Evolutionary conservation across 1,284 basidiomycete species (phyloP).

Genomic region (Xerocomus tenax): DNA sequence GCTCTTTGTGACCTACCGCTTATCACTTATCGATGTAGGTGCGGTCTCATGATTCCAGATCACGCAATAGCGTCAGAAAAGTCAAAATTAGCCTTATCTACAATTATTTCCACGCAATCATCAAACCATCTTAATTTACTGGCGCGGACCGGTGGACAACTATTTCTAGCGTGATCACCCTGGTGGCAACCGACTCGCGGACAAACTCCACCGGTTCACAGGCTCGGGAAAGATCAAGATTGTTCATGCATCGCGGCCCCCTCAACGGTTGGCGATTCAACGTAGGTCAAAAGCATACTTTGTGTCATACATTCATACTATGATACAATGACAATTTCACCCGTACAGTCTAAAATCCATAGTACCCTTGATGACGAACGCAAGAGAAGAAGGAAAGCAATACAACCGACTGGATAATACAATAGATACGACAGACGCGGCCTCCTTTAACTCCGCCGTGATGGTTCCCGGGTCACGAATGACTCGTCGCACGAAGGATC

Average conservation of each 20-base stretch:
- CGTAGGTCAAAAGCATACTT: background rate
- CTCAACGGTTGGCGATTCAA: background rate
- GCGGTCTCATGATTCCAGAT: background rate
- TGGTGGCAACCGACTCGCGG: background rate
- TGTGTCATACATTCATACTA: background rate
- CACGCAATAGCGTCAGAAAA: slow-evolving; percentile 12
- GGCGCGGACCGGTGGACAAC: background rate
- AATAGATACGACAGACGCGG: background rate
- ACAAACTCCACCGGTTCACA: background rate
- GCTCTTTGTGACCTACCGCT: background rate
- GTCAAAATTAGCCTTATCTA: slow-evolving; percentile 2
- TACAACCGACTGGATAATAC: background rate
- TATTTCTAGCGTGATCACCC: background rate
- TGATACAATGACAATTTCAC: too few species aligned
- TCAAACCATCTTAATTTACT: background rate
- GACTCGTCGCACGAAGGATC: slow-evolving; percentile 35
- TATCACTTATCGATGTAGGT: background rate
- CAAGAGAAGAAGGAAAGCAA: background rate
- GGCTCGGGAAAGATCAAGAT: background rate
- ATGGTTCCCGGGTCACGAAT: slow-evolving; percentile 42
- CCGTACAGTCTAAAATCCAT: background rate
- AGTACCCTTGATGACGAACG: background rate
- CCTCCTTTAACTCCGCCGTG: slow-evolving; percentile 22
- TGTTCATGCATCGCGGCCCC: background rate
- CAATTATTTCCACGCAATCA: background rate